These are phyloP conservation scores for Claviceps fusiformis DNA, from an alignment of 2,329 filamentous ascomycete species.

Conservation along the genomic window DNA sequence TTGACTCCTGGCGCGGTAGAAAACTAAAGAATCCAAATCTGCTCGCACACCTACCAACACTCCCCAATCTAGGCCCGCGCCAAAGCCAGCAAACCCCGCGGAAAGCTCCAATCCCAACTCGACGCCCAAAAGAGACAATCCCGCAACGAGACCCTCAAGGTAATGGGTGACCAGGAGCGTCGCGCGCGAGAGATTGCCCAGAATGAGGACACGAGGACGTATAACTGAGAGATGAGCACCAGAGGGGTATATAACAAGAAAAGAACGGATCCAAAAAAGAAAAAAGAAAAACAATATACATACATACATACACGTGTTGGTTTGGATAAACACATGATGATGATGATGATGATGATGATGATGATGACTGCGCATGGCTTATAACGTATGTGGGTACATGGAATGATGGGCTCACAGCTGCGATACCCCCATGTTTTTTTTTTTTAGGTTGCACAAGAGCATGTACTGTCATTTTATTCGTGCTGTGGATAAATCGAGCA, in stretches of 20 bases:
- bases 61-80: constrained; percentile 47
- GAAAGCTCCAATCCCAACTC: constrained; percentile 59
- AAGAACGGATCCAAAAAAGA: too few species aligned
- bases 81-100: constrained; percentile 36
- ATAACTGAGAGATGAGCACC: constrained; percentile 12
- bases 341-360: background rate
- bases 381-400: background rate
- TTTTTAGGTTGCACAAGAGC: background rate
- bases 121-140: constrained; percentile 66
- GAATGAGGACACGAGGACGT: constrained; percentile 24
- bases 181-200: constrained; percentile 55
- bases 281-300: too few species aligned
- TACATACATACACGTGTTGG: background rate
- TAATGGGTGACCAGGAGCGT: constrained; percentile 53
- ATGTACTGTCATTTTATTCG: too few species aligned
- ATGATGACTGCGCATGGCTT: background rate
- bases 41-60: too few species aligned
- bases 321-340: background rate
- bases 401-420: background rate
- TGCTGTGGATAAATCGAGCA: too few species aligned
- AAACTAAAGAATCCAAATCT: too few species aligned
- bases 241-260: background rate
- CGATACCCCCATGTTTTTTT: too few species aligned
- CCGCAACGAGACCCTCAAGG: constrained; percentile 50
- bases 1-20: too few species aligned